Percentiles rank a stretch among this genome's conserved stretches.
These are phyloP conservation scores for Aspergillus fischeri DNA, from an alignment of 2,329 filamentous ascomycete genomes.

Conservation along the genomic window DNA sequence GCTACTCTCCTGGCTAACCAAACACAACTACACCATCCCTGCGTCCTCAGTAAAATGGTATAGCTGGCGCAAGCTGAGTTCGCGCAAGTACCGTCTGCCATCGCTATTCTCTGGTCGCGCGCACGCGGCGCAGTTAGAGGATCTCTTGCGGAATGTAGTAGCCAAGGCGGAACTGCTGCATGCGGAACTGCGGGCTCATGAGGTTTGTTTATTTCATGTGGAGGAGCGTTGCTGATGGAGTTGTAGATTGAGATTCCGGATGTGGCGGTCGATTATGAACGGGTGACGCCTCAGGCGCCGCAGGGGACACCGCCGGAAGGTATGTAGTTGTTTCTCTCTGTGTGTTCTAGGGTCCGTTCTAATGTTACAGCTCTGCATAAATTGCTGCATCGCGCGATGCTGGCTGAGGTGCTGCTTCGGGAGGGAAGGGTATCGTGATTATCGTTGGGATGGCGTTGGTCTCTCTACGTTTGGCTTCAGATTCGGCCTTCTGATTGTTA, in stretches of 20 bases:
- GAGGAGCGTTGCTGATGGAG: background rate
- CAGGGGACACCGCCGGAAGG: background rate
- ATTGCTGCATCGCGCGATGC: background rate
- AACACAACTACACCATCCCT: slow-evolving; percentile 8
- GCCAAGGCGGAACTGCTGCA: slow-evolving; percentile 5
- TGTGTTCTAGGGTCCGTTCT: background rate
- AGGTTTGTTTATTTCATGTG: background rate
- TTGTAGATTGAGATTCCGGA: slow-evolving; percentile 3
- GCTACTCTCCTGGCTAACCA: slow-evolving; percentile 6
- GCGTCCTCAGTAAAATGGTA: slow-evolving; percentile 12
- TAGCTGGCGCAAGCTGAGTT: slow-evolving; percentile 3
- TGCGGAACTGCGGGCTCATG: slow-evolving; percentile 5
- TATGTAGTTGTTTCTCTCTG: background rate
- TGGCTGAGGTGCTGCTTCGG: background rate
- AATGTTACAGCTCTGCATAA: background rate
- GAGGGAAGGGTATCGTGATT: background rate
- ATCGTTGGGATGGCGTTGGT: background rate
- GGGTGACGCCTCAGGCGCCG: background rate
- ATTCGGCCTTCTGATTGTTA: too few relatives aligned
- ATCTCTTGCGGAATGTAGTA: slow-evolving; percentile 2
- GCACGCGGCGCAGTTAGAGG: slow-evolving; percentile 2
- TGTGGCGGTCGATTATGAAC: slow-evolving; percentile 1
- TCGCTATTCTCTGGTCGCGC: slow-evolving; percentile 1
- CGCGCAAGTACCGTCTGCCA: slow-evolving; percentile 4
- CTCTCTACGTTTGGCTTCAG: background rate